Percentiles rank a stretch among this genome's conserved stretches.
phyloP scores from a whole-genome alignment of 495 filamentous ascomycete genomes.

The Podospora tetraspora region DNA sequence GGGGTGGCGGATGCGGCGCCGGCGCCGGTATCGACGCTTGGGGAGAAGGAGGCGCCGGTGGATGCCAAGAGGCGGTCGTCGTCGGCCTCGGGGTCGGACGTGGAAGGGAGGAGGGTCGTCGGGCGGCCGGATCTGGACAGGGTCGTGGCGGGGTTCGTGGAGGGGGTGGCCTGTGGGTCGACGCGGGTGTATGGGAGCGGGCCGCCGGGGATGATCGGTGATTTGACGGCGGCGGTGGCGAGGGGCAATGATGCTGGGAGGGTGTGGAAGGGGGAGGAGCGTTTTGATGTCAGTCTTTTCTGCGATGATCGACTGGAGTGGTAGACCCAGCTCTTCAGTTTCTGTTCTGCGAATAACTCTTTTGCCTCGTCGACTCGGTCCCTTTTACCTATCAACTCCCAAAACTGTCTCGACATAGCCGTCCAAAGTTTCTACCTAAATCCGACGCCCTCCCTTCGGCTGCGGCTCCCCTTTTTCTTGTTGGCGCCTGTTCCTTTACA shows the following conservation, averaged over 20 bases:
- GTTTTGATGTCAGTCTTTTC: conserved; percentile 51
- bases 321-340: conserved; percentile 10
- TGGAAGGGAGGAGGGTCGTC: conserved; percentile 6
- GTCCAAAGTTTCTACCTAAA: no score
- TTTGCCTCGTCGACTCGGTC: no score
- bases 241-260: conserved; percentile 41
- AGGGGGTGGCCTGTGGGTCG: conserved; percentile 35
- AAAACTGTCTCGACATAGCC: no score
- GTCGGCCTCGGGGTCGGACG: neutral
- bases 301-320: conserved; percentile 52
- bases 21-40: conserved; percentile 5
- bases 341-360: neutral
- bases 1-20: conserved; percentile 27
- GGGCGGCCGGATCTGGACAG: conserved; percentile 30
- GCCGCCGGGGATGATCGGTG: conserved; percentile 53
- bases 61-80: conserved; percentile 2
- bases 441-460: no score
- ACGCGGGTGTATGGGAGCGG: conserved; percentile 58
- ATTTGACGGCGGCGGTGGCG: conserved; percentile 52
- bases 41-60: conserved; percentile 25
- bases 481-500: no score
- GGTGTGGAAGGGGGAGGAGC: conserved; percentile 52
- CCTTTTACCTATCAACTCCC: no score
- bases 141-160: conserved; percentile 36
- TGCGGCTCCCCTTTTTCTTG: no score